Evolutionary conservation across 2,329 filamentous ascomycete species (phyloP).

Genomic region (Trichoderma atroviride): DNA sequence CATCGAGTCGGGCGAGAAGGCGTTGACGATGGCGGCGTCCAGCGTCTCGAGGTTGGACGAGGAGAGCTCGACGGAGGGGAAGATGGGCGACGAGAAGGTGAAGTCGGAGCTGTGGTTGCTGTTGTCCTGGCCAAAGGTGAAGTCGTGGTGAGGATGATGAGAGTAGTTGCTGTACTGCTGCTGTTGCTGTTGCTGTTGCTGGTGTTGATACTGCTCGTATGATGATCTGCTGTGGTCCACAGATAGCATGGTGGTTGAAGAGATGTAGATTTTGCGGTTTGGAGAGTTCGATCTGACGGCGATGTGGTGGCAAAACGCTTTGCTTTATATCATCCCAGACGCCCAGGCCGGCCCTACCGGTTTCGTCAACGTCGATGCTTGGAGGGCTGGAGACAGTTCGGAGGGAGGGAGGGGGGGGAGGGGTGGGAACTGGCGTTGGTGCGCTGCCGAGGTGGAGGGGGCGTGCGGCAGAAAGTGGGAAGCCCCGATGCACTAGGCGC

Average conservation of each 20-base stretch:
- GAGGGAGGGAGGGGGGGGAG: not conserved
- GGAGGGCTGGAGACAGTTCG: slow-evolving; percentile 5
- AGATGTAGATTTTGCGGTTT: slow-evolving; percentile 27
- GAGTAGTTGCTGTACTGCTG: slow-evolving; percentile 28
- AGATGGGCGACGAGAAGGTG: slow-evolving; percentile 5
- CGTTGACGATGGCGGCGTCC: slow-evolving; percentile 32
- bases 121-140: slow-evolving; percentile 28
- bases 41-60: slow-evolving; percentile 32
- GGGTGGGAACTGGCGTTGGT: not conserved
- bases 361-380: slow-evolving; percentile 22
- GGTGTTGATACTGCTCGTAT: slow-evolving; percentile 26
- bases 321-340: slow-evolving; percentile 27
- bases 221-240: slow-evolving; percentile 33
- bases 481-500: not conserved
- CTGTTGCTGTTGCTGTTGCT: slow-evolving; percentile 37
- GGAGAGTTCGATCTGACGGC: slow-evolving; percentile 23
- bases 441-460: not conserved
- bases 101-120: slow-evolving; percentile 11
- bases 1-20: slow-evolving; percentile 40
- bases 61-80: slow-evolving; percentile 30
- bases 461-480: not conserved
- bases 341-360: slow-evolving; percentile 25
- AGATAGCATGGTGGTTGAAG: slow-evolving; percentile 38
- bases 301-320: slow-evolving; percentile 28
- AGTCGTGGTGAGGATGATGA: slow-evolving; percentile 29